phyloP scores from a whole-genome alignment of 345 rosid species.

The Brassica cretica region DNA sequence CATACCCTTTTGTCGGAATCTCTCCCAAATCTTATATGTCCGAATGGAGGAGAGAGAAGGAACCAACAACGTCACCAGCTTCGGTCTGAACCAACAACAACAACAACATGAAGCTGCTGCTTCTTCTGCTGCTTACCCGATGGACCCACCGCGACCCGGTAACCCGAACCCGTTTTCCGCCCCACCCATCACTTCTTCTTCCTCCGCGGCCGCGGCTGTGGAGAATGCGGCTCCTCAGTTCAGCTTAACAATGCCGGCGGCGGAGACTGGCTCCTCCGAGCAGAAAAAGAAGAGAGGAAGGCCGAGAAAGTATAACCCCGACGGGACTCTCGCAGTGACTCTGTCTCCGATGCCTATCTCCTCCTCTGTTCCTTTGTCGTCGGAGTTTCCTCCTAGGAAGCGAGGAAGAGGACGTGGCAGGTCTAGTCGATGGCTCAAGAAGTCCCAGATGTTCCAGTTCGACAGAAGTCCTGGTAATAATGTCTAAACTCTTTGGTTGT shows the following conservation, averaged over 20 bases:
- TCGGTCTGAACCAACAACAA: slow-evolving; percentile 38
- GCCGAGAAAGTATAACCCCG: slow-evolving; percentile 83
- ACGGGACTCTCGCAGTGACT: slow-evolving; percentile 56
- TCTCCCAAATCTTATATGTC: slow-evolving; percentile 32
- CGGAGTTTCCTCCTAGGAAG: slow-evolving; percentile 60
- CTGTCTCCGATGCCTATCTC: slow-evolving; percentile 95
- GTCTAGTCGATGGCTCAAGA: slow-evolving; percentile 55
- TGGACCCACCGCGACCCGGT: slow-evolving; percentile 56
- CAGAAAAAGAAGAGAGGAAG: slow-evolving; percentile 90
- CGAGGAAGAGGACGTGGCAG: slow-evolving; percentile 60
- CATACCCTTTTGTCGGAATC: slow-evolving; percentile 37
- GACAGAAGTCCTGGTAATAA: slow-evolving; percentile 61
- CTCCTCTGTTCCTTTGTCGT: slow-evolving; percentile 68
- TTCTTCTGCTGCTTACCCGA: slow-evolving; percentile 38
- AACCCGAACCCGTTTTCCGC: slow-evolving; percentile 41
- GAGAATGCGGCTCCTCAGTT: slow-evolving; percentile 36
- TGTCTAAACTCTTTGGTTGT: background rate
- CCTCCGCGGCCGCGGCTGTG: background rate
- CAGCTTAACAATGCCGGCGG: slow-evolving; percentile 42
- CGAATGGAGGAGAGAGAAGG: slow-evolving; percentile 74
- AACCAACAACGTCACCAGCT: slow-evolving; percentile 40
- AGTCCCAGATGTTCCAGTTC: slow-evolving; percentile 56
- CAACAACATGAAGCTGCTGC: slow-evolving; percentile 51
- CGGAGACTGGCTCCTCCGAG: slow-evolving; percentile 39
- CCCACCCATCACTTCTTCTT: slow-evolving; percentile 35